Percentiles rank a stretch among this genome's conserved stretches.
These are phyloP conservation scores for Neophaeococcomyces aloes DNA, from an alignment of 2,329 filamentous ascomycete genomes.

Conservation along the genomic window DNA sequence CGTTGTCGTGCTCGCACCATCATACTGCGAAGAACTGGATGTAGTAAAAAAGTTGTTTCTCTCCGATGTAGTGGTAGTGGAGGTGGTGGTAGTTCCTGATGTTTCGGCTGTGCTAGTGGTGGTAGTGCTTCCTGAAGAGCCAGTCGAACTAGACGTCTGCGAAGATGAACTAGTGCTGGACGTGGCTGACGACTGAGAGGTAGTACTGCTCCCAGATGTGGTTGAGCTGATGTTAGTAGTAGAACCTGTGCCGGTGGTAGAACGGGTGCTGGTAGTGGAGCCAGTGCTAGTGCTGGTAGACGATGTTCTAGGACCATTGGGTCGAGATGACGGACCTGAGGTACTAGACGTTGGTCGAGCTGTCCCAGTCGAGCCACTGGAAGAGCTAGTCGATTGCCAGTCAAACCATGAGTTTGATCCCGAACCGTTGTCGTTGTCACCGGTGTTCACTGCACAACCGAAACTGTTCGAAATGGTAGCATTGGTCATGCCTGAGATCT, in stretches of 20 bases:
- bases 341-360: neutral
- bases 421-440: neutral
- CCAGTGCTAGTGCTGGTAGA: neutral
- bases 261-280: neutral
- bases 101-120: neutral
- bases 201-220: no score
- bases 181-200: no score
- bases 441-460: neutral
- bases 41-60: neutral
- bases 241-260: neutral
- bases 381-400: neutral
- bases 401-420: neutral
- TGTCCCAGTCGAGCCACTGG: neutral
- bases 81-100: neutral
- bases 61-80: neutral
- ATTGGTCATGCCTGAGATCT: neutral
- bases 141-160: neutral
- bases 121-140: neutral
- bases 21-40: no score
- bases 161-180: no score
- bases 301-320: neutral
- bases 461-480: slow-evolving; percentile 7
- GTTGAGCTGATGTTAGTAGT: no score
- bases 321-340: neutral
- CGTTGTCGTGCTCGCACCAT: no score